phyloP scores from a whole-genome alignment of 2,329 filamentous ascomycete species.

The Exophiala aquamarina region DNA sequence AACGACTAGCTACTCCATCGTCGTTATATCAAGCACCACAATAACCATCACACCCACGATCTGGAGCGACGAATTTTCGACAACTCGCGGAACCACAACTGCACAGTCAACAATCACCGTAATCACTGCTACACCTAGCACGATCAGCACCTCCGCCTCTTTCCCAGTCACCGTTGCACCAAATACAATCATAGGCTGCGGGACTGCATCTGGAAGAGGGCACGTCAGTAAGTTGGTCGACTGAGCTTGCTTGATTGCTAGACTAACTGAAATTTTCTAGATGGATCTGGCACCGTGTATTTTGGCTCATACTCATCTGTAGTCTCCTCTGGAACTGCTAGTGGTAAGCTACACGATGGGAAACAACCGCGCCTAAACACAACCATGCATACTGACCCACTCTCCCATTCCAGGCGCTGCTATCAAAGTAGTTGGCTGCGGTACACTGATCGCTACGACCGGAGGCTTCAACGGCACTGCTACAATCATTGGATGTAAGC shows the following conservation, averaged over 20 bases:
- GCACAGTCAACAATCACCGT: slow-evolving; percentile 13
- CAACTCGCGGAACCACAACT: not conserved
- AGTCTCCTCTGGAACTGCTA: slow-evolving; percentile 11
- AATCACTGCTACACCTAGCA: slow-evolving; percentile 13
- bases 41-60: slow-evolving; percentile 12
- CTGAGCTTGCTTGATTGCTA: too few species aligned
- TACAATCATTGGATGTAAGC: slow-evolving; percentile 25
- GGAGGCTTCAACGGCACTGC: slow-evolving; percentile 23
- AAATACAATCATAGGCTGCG: slow-evolving; percentile 22
- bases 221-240: slow-evolving; percentile 18
- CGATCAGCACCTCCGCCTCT: not conserved
- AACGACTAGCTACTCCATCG: slow-evolving; percentile 13
- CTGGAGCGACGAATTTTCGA: slow-evolving; percentile 1
- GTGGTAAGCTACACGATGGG: slow-evolving; percentile 6
- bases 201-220: slow-evolving; percentile 23
- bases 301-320: slow-evolving; percentile 6
- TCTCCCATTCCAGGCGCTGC: slow-evolving; percentile 10
- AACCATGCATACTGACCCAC: not conserved
- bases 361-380: too few species aligned
- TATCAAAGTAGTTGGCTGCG: slow-evolving; percentile 21
- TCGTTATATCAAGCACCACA: slow-evolving; percentile 23
- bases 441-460: slow-evolving; percentile 22
- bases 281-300: slow-evolving; percentile 17
- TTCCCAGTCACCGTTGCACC: slow-evolving; percentile 9
- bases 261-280: slow-evolving; percentile 1